These are phyloP conservation scores for Hypsizygus ulmarius DNA, from an alignment of 1,284 basidiomycete species.

Conservation along the genomic window DNA sequence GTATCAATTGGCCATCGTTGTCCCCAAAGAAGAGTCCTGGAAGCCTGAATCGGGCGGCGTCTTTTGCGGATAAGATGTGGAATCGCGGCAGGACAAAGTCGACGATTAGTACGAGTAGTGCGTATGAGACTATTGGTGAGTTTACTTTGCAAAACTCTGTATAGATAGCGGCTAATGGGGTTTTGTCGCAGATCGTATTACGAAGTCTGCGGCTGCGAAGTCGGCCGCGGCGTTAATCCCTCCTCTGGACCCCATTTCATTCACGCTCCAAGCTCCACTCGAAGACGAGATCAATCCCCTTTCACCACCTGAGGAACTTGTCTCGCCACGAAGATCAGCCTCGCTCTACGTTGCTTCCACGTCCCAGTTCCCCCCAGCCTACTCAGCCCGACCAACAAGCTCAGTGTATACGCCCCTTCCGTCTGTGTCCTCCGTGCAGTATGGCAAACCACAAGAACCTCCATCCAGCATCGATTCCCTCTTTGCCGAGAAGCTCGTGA, in stretches of 20 bases:
- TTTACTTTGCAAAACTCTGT: conserved; percentile 2
- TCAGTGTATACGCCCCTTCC: conserved; percentile 15
- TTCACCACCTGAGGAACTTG: conserved; percentile 15
- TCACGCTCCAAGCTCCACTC: conserved; percentile 15
- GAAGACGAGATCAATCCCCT: conserved; percentile 8
- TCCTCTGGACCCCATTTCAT: conserved; percentile 18
- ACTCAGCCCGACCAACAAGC: conserved; percentile 18
- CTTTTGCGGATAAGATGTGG: conserved; percentile 57
- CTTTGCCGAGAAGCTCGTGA: conserved; percentile 8
- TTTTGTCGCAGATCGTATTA: conserved; percentile 15
- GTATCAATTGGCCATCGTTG: conserved; percentile 43
- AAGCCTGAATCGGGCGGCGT: conserved; percentile 42
- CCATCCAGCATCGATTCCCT: conserved; percentile 7
- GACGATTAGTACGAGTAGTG: conserved; percentile 38
- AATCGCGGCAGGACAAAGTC: conserved; percentile 49
- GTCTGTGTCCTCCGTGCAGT: not conserved
- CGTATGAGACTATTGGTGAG: conserved; percentile 33
- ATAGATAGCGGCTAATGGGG: not conserved
- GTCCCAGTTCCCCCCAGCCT: conserved; percentile 20
- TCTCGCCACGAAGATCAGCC: conserved; percentile 18
- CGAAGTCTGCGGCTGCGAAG: conserved; percentile 15
- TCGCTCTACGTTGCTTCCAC: conserved; percentile 18
- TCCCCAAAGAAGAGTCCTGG: conserved; percentile 45
- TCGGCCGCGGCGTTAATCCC: conserved; percentile 18
- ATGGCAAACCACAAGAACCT: not conserved